Conservation (phyloP, 2,329 filamentous ascomycete species). For the Penicillium sclerotiorum region DNA sequence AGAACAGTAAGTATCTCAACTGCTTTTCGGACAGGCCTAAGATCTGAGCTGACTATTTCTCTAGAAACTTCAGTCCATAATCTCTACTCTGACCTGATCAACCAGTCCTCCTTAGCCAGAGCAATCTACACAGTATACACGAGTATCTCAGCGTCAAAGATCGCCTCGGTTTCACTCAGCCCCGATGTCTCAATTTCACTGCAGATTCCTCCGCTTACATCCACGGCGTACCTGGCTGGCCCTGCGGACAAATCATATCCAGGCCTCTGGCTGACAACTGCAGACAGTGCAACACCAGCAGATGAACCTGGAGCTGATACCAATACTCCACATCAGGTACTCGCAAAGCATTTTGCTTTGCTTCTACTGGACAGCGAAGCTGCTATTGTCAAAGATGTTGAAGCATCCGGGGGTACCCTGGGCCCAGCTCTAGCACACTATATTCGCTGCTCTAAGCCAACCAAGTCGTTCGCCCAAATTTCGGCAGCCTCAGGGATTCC, state of each 20-base stretch:
- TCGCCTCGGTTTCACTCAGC: constrained; percentile 79
- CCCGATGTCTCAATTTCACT: constrained; percentile 63
- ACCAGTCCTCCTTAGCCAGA: constrained; percentile 75
- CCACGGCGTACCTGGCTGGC: constrained; percentile 71
- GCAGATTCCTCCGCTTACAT: constrained; percentile 64
- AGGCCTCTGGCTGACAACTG: constrained; percentile 84
- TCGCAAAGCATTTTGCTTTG: constrained; percentile 85
- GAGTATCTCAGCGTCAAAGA: constrained; percentile 79
- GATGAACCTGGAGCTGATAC: constrained; percentile 63
- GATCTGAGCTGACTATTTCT: constrained; percentile 13
- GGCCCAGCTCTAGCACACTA: constrained; percentile 77
- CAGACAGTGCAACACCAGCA: constrained; percentile 73
- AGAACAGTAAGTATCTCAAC: constrained; percentile 45
- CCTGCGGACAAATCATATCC: constrained; percentile 69
- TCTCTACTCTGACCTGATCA: constrained; percentile 48
- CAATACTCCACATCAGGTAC: constrained; percentile 53
- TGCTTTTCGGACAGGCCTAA: neutral
- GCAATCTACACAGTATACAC: constrained; percentile 82
- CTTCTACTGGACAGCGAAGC: constrained; percentile 82
- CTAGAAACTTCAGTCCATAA: constrained; percentile 38
- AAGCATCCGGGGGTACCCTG: constrained; percentile 72
- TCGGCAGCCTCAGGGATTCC: constrained; percentile 65
- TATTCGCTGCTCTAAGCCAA: constrained; percentile 61
- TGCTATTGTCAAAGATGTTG: constrained; percentile 70
- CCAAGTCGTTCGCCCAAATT: constrained; percentile 72